These are phyloP conservation scores for Dimargaris cristalligena DNA, from an alignment of 192 early-diverging fungal species.

Conservation along the genomic window DNA sequence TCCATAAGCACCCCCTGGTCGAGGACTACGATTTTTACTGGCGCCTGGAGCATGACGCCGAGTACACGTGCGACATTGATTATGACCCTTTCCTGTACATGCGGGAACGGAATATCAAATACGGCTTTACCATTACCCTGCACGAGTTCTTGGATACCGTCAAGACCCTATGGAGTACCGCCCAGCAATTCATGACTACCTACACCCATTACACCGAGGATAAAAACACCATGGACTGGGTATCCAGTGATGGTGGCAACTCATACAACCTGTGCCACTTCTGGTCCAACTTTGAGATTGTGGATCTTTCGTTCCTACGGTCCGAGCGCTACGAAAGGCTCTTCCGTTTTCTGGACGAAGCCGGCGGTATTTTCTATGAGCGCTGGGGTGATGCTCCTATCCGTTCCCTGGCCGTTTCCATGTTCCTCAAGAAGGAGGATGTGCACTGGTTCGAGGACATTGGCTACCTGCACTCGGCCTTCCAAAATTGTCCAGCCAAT, in stretches of 20 bases:
- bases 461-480: slow-evolving; percentile 37
- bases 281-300: slow-evolving; percentile 78
- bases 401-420: slow-evolving; percentile 43
- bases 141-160: slow-evolving; percentile 32
- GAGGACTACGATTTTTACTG: slow-evolving; percentile 36
- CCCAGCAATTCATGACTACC: slow-evolving; percentile 28
- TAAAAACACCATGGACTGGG: slow-evolving; percentile 34
- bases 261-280: slow-evolving; percentile 47
- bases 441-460: slow-evolving; percentile 58
- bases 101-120: slow-evolving; percentile 27
- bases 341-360: slow-evolving; percentile 47
- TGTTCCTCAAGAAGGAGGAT: slow-evolving; percentile 40
- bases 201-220: slow-evolving; percentile 32
- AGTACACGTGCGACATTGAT: slow-evolving; percentile 30
- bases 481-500: slow-evolving; percentile 37
- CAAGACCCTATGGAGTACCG: slow-evolving; percentile 28
- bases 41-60: slow-evolving; percentile 34
- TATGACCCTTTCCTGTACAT: slow-evolving; percentile 39
- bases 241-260: slow-evolving; percentile 18
- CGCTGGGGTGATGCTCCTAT: slow-evolving; percentile 45
- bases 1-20: slow-evolving; percentile 34
- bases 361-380: slow-evolving; percentile 78
- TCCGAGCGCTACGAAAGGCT: slow-evolving; percentile 44
- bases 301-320: slow-evolving; percentile 47
- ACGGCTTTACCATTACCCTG: slow-evolving; percentile 32